Base-by-base conservation (phyloP, 495 filamentous ascomycete genomes). In the Penicillium tannophilum region DNA sequence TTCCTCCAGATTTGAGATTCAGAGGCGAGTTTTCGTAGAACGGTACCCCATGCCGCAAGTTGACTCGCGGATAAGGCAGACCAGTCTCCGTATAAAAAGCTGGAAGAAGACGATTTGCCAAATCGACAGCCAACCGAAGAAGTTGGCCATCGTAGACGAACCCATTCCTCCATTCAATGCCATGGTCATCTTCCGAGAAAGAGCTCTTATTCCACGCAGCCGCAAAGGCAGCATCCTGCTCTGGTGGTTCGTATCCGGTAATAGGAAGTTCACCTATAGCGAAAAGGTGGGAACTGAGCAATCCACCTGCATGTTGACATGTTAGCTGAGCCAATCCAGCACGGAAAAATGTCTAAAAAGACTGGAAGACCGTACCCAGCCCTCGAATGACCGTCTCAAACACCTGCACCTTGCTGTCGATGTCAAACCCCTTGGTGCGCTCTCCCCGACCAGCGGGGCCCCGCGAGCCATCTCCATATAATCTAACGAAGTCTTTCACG, bases 361-460 rank as follows among this genome's bases (percentile, higher is more conserved):
- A 30, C 12, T 20, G 19, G 44, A 31, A 12, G 24, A 56, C 44
- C 53, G 43, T 71, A 79, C 76, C 94, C 51, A 98, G 82, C 28
- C 93, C 93, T 61, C 94, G 82, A 69, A 98, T 98, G 10, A 96
- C 92, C 2, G 92, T 97, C 73, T 98, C 94, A 68, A 98, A 98
- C 35, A 98, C 91, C 74, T 98, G 91, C 9, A 98, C 94, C 72
- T 97, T 97, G 72, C 92, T 95, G 72, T 98, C 93, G 42, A 97
- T 79, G 75, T 98, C 92, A 61, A 98, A 98, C 3, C 92, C 94
- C 35, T 89, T 82, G n/a, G 82, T 85, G 59, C 90, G 80, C 61
- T 83, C 79, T 9, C 93, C 93, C 65, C 84, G 79, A 39, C 89
- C 91, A 23, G 79, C 80, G 45, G 85, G 83, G 9, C 90, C 87